phyloP scores from a whole-genome alignment of 805 yeast genomes.

The Zygotorulaspora florentina region DNA sequence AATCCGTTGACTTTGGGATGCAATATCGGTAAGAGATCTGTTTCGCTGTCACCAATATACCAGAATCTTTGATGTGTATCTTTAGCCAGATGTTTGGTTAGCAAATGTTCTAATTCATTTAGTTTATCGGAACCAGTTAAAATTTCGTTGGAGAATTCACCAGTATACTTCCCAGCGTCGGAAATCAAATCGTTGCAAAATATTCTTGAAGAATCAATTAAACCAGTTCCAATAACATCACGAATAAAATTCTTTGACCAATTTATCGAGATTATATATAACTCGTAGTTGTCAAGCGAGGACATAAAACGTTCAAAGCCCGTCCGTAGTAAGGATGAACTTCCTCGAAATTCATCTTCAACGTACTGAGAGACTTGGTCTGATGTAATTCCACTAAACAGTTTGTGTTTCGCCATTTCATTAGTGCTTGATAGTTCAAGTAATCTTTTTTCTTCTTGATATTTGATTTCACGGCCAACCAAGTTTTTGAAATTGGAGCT shows the following conservation, averaged over 20 bases:
- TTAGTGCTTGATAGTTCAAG: constrained; percentile 27
- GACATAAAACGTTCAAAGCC: constrained; percentile 17
- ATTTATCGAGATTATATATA: constrained; percentile 29
- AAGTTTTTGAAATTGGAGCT: constrained; percentile 12
- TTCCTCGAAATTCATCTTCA: constrained; percentile 1
- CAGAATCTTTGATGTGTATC: constrained; percentile 11
- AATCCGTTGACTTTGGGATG: constrained; percentile 29
- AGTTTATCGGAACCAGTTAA: constrained; percentile 32
- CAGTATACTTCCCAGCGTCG: constrained; percentile 17
- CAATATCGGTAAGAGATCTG: constrained; percentile 28
- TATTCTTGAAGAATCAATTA: constrained; percentile 11
- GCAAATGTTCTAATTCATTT: constrained; percentile 9
- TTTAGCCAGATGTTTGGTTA: constrained; percentile 1
- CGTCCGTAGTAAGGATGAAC: constrained; percentile 9
- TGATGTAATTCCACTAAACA: constrained; percentile 21
- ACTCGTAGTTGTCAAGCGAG: constrained; percentile 5
- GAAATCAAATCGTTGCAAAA: constrained; percentile 24
- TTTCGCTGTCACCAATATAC: constrained; percentile 35
- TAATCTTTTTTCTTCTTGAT: constrained; percentile 14
- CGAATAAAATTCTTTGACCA: constrained; percentile 32
- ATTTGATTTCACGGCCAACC: constrained; percentile 20
- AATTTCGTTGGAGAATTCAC: constrained; percentile 22
- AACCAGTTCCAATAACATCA: constrained; percentile 12
- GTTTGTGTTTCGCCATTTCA: constrained; percentile 17
- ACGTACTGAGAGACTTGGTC: constrained; percentile 16